These are phyloP conservation scores for Podospora australis DNA, from an alignment of 495 filamentous ascomycete genomes.

Conservation along the genomic window DNA sequence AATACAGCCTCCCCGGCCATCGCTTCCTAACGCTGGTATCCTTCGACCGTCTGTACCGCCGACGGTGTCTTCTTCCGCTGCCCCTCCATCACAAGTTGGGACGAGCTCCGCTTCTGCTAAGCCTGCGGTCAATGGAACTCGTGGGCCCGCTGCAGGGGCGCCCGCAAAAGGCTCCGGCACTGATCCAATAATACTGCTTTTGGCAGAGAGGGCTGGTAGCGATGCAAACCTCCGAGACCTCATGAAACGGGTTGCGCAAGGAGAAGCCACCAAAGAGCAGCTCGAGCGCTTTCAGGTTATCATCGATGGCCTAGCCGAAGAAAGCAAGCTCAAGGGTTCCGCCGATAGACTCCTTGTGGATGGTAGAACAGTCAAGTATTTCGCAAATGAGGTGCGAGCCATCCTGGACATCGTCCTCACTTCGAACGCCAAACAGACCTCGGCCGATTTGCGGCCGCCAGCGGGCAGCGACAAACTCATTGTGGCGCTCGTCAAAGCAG, in stretches of 20 bases:
- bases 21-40: conserved; percentile 1
- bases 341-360: conserved; percentile 40
- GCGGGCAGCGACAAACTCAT: conserved; percentile 37
- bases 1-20: conserved; percentile 4
- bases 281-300: conserved; percentile 84
- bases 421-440: conserved; percentile 41
- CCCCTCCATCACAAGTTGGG: conserved; percentile 8
- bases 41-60: conserved; percentile 1
- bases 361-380: conserved; percentile 39
- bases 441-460: conserved; percentile 33
- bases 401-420: conserved; percentile 41
- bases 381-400: conserved; percentile 41
- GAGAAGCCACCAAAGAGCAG: conserved; percentile 71
- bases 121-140: conserved; percentile 20
- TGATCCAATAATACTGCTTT: conserved; percentile 91
- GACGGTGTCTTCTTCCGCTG: background rate
- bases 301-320: conserved; percentile 77
- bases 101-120: background rate
- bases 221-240: conserved; percentile 87
- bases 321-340: conserved; percentile 40
- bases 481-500: conserved; percentile 36
- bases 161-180: conserved; percentile 40
- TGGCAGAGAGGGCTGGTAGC: conserved; percentile 79
- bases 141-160: conserved; percentile 21
- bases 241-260: conserved; percentile 91